phyloP scores from a whole-genome alignment of 306 rosid genomes.

The Sicyos baderoa region DNA sequence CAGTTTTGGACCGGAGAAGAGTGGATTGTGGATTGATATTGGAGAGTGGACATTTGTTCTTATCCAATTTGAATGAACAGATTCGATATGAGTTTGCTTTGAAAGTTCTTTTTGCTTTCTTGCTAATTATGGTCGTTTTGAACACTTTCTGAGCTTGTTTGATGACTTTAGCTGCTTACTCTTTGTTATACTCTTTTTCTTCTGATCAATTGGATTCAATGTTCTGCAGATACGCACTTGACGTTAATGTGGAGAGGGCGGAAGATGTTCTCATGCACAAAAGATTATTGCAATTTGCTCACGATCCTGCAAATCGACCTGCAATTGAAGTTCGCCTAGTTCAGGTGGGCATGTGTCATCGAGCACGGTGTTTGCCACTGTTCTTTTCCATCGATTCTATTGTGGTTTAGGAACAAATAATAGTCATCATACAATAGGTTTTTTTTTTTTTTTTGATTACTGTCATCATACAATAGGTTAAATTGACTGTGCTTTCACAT shows the following conservation, averaged over 20 bases:
- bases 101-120: neutral
- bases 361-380: neutral
- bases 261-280: constrained; percentile 93
- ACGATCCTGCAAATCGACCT: constrained; percentile 77
- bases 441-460: no score
- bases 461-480: neutral
- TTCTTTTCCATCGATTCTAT: neutral
- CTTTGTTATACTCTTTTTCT: neutral
- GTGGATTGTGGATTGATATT: neutral
- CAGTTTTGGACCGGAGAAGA: constrained; percentile 8
- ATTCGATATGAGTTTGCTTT: neutral
- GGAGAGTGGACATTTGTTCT: neutral
- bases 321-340: constrained; percentile 94
- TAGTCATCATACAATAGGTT: neutral
- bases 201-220: constrained; percentile 25
- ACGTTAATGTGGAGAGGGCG: constrained; percentile 95
- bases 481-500: constrained; percentile 7
- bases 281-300: constrained; percentile 73
- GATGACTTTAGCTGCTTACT: constrained; percentile 9
- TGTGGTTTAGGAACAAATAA: neutral
- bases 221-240: constrained; percentile 71
- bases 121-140: constrained; percentile 4
- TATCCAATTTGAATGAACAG: neutral
- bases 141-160: constrained; percentile 2
- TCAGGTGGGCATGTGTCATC: constrained; percentile 44